A percentile compares a stretch with the other conserved stretches of the same genome.
Evolutionary conservation across 805 yeast species (phyloP).

Genomic region (Cyberlindnera xylosilytica): DNA sequence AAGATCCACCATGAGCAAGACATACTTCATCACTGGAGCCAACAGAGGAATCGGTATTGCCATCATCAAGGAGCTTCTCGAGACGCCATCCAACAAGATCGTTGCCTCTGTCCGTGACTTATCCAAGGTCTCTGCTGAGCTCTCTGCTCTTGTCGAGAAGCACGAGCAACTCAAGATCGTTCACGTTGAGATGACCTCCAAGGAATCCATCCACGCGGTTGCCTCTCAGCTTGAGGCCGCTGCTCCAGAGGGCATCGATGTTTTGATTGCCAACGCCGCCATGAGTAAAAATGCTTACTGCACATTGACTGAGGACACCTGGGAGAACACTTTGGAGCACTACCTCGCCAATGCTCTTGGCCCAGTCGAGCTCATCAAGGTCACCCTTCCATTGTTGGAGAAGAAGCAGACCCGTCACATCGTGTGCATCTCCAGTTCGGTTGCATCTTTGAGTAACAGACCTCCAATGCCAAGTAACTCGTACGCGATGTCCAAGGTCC

Average conservation of each 20-base stretch:
- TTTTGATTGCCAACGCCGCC: slow-evolving; percentile 16
- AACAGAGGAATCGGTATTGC: slow-evolving; percentile 10
- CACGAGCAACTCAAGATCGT: slow-evolving; percentile 10
- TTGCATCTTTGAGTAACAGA: slow-evolving; percentile 24
- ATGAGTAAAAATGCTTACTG: slow-evolving; percentile 4
- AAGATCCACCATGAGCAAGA: not conserved
- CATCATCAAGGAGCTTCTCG: slow-evolving; percentile 1
- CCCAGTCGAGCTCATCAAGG: slow-evolving; percentile 22
- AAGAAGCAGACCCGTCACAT: slow-evolving; percentile 26
- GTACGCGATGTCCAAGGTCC: slow-evolving; percentile 39
- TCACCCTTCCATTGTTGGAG: slow-evolving; percentile 23
- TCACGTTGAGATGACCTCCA: slow-evolving; percentile 1
- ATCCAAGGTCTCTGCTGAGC: not conserved
- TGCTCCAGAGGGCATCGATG: slow-evolving; percentile 16
- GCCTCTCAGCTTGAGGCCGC: slow-evolving; percentile 3
- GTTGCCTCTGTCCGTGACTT: slow-evolving; percentile 10
- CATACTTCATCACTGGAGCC: slow-evolving; percentile 11
- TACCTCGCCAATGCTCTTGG: slow-evolving; percentile 27
- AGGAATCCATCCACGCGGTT: slow-evolving; percentile 10
- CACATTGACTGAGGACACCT: slow-evolving; percentile 1
- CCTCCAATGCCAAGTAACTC: slow-evolving; percentile 24
- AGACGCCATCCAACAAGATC: not conserved
- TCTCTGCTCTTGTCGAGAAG: slow-evolving; percentile 11
- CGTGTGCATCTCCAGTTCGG: slow-evolving; percentile 29
- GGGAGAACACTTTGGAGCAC: slow-evolving; percentile 16